Evolutionary conservation across 2,329 filamentous ascomycete genomes (phyloP).

Genomic region (Tolypocladium ovalisporum): DNA sequence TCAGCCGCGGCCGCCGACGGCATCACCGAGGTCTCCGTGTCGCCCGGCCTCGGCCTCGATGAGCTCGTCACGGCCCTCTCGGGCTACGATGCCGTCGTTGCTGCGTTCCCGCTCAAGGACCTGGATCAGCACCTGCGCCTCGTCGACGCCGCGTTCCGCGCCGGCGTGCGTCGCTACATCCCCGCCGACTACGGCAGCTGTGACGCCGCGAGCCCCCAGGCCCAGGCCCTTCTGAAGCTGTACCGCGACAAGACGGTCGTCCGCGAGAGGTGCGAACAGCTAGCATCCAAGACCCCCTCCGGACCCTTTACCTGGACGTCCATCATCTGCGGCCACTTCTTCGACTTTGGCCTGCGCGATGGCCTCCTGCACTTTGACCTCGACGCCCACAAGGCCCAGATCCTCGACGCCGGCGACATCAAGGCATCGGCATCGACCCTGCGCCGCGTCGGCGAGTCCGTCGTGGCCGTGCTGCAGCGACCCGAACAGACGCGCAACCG

Average conservation of each 20-base stretch:
- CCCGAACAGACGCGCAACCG: slow-evolving; percentile 40
- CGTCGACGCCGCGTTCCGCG: slow-evolving; percentile 46
- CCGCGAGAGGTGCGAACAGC: slow-evolving; percentile 16
- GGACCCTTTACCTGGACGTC: slow-evolving; percentile 37
- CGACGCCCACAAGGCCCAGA: slow-evolving; percentile 26
- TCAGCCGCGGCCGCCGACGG: slow-evolving; percentile 11
- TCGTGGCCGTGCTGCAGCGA: slow-evolving; percentile 38
- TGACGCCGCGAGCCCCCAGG: slow-evolving; percentile 23
- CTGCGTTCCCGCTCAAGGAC: slow-evolving; percentile 25
- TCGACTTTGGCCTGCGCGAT: slow-evolving; percentile 36
- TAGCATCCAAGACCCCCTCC: slow-evolving; percentile 11
- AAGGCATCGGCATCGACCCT: slow-evolving; percentile 39
- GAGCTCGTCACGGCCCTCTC: slow-evolving; percentile 35
- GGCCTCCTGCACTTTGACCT: slow-evolving; percentile 31
- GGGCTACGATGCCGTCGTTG: slow-evolving; percentile 46
- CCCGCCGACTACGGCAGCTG: slow-evolving; percentile 45
- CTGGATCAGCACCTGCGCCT: slow-evolving; percentile 34
- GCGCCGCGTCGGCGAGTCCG: slow-evolving; percentile 33
- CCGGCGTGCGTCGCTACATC: slow-evolving; percentile 50
- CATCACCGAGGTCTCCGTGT: slow-evolving; percentile 12
- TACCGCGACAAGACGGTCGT: slow-evolving; percentile 24
- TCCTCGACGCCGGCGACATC: slow-evolving; percentile 41
- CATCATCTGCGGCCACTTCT: slow-evolving; percentile 31
- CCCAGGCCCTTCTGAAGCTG: slow-evolving; percentile 18
- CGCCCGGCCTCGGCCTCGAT: slow-evolving; percentile 17